phyloP scores from a whole-genome alignment of 768 basidiomycete species.

The Exsudoporus frostii region DNA sequence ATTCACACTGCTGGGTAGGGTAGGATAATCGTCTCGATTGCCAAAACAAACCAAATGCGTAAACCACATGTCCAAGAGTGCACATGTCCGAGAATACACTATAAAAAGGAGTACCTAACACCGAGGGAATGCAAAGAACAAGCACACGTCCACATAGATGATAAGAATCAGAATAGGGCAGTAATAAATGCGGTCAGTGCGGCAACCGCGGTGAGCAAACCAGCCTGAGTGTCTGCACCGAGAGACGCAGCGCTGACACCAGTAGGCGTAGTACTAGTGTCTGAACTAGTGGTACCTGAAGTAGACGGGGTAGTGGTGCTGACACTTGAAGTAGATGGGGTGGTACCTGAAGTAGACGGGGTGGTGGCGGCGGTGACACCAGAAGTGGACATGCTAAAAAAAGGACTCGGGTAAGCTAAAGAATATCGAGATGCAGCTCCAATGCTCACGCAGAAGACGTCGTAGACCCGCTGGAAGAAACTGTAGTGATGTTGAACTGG shows the following conservation, averaged over 20 bases:
- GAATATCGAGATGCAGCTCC: background rate
- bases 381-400: background rate
- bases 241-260: conserved; percentile 31
- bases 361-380: background rate
- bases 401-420: background rate
- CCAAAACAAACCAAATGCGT: background rate
- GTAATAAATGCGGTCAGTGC: conserved; percentile 35
- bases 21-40: background rate
- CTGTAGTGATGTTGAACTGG: conserved; percentile 50
- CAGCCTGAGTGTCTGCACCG: conserved; percentile 27
- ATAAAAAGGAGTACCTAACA: background rate
- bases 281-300: conserved; percentile 24
- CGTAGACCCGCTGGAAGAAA: conserved; percentile 17
- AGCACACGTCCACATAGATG: background rate
- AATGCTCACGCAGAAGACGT: conserved; percentile 17
- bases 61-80: background rate
- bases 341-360: no score
- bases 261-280: conserved; percentile 26
- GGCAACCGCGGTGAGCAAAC: conserved; percentile 35
- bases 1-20: background rate
- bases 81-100: background rate
- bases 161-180: conserved; percentile 16
- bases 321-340: background rate
- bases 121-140: background rate
- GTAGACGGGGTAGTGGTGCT: conserved; percentile 13